Percentiles rank a stretch among this genome's conserved stretches.
phyloP scores from a whole-genome alignment of 352 stramenopile species.

The Thalassiosira gravida region DNA sequence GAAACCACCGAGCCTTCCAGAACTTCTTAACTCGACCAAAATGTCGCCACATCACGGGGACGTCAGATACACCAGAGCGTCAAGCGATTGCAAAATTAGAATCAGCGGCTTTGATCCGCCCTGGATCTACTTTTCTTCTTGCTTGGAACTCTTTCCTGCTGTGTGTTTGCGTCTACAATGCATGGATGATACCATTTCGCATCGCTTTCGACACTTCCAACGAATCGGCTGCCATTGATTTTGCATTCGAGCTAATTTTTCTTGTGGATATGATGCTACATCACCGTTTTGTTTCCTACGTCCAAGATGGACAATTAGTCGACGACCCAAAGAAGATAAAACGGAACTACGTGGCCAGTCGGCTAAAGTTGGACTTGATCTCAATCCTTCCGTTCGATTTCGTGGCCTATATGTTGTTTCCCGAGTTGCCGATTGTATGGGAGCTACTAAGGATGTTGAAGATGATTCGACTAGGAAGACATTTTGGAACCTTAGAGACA shows the following conservation, averaged over 20 bases:
- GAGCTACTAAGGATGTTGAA: constrained; percentile 57
- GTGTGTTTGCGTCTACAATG: constrained; percentile 68
- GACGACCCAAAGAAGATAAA: constrained; percentile 49
- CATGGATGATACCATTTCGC: constrained; percentile 68
- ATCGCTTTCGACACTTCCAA: constrained; percentile 59
- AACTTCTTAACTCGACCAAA: constrained; percentile 54
- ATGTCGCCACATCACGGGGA: too few species aligned
- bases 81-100: constrained; percentile 10
- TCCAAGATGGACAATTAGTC: constrained; percentile 64
- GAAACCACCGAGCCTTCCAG: constrained; percentile 26
- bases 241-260: constrained; percentile 66
- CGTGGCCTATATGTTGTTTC: constrained; percentile 28
- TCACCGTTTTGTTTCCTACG: constrained; percentile 42
- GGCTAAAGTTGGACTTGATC: constrained; percentile 58
- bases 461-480: constrained; percentile 48
- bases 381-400: constrained; percentile 58
- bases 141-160: constrained; percentile 68
- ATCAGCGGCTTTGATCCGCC: constrained; percentile 15
- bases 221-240: constrained; percentile 54
- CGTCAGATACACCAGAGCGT: too few species aligned
- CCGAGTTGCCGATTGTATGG: constrained; percentile 11
- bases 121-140: constrained; percentile 37
- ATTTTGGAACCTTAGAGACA: constrained; percentile 44
- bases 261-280: constrained; percentile 67
- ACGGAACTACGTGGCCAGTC: constrained; percentile 37